phyloP scores from a whole-genome alignment of 163 green algal species.

The Scenedesmus sp. region DNA sequence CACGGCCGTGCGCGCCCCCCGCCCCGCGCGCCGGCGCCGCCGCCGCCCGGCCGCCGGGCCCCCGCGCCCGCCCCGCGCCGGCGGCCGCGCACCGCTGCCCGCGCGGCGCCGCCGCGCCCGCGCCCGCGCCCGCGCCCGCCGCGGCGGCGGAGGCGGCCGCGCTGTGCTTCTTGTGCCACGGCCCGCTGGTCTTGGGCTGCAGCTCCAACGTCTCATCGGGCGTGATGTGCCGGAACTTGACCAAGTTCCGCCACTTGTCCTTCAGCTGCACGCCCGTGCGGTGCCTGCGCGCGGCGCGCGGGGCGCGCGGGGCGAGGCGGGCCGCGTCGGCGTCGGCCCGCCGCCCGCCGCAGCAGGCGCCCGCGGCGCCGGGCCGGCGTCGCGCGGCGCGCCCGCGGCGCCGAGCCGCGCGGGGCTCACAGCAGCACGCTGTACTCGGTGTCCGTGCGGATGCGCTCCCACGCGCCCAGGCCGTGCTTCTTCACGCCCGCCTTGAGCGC shows the following conservation, averaged over 20 bases:
- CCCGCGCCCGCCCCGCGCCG: no score
- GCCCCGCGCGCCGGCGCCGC: no score
- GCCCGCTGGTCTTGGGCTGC: conserved; percentile 44
- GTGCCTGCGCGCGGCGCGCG: conserved; percentile 24
- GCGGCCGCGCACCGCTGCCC: no score
- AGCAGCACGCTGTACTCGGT: conserved; percentile 53
- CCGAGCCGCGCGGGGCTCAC: conserved; percentile 48
- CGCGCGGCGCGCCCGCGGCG: no score
- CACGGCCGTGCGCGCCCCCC: no score
- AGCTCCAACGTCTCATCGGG: conserved; percentile 41
- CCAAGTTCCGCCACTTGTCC: conserved; percentile 83
- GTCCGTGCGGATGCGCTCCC: conserved; percentile 76
- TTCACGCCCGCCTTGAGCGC: conserved; percentile 64
- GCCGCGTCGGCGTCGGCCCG: no score
- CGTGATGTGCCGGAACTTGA: conserved; percentile 74
- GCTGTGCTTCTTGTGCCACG: conserved; percentile 40
- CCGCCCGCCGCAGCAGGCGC: no score
- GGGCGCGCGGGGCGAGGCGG: no score
- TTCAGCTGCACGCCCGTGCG: conserved; percentile 77
- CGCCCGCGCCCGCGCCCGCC: no score
- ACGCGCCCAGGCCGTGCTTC: conserved; percentile 70
- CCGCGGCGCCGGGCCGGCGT: no score
- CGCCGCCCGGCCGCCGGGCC: no score
- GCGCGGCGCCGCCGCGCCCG: no score
- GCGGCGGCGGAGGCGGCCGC: conserved; percentile 2